Percentiles rank a stretch among this genome's conserved stretches.
Evolutionary conservation across 331 rosid species (phyloP).

Genomic region (Malus hybrid): DNA sequence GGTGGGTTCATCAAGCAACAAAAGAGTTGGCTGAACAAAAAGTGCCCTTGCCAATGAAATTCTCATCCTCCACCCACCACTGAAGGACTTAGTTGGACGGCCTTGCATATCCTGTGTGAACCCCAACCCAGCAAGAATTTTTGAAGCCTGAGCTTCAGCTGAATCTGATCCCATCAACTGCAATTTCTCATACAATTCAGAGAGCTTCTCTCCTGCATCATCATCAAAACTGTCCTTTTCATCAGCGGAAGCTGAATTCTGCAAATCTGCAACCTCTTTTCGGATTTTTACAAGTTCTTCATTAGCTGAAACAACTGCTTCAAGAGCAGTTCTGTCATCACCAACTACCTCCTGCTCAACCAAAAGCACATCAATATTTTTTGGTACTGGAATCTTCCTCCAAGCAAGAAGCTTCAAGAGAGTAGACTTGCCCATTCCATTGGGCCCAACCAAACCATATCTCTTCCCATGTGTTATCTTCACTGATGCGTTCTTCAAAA

Average conservation of each 20-base stretch:
- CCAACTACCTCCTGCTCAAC: conserved; percentile 94
- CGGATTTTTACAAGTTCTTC: conserved; percentile 63
- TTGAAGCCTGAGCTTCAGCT: conserved; percentile 79
- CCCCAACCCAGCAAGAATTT: conserved; percentile 76
- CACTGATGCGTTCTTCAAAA: conserved; percentile 60
- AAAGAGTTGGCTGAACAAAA: conserved; percentile 72
- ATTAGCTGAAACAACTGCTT: conserved; percentile 88
- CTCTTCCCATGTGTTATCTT: conserved; percentile 69
- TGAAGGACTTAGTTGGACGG: conserved; percentile 41
- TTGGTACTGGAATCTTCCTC: conserved; percentile 86
- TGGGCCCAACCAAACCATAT: conserved; percentile 73
- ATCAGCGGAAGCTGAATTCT: conserved; percentile 33
- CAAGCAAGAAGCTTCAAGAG: conserved; percentile 77
- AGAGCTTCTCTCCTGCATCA: conserved; percentile 63
- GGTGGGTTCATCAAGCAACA: conserved; percentile 81
- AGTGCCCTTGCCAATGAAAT: conserved; percentile 75
- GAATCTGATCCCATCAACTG: conserved; percentile 26
- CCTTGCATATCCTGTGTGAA: not conserved
- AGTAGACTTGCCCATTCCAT: conserved; percentile 85
- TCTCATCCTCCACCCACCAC: conserved; percentile 94
- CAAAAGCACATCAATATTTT: conserved; percentile 84
- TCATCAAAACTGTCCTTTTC: conserved; percentile 34
- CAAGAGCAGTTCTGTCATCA: conserved; percentile 69
- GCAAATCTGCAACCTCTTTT: conserved; percentile 58
- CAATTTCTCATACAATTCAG: conserved; percentile 53